A percentile compares a stretch with the other conserved stretches of the same genome.
phyloP scores from a whole-genome alignment of 73 alveolate species.

The Durusdinium trenchii region DNA sequence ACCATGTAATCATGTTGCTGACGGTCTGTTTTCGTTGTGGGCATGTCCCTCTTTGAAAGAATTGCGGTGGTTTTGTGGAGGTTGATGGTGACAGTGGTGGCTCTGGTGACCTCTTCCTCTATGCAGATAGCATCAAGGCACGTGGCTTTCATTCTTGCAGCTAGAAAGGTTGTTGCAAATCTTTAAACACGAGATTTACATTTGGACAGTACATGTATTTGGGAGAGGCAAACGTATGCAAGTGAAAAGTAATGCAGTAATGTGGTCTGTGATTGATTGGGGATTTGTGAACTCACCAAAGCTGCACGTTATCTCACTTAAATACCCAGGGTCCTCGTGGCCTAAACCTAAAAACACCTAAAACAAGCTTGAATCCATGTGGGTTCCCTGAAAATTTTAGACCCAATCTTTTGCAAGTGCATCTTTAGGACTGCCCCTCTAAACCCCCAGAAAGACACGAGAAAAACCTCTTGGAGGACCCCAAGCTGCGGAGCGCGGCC shows the following conservation, averaged over 20 bases:
- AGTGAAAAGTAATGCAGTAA: too few relatives aligned
- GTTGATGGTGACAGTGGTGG: conserved; percentile 41
- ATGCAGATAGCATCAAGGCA: conserved; percentile 55
- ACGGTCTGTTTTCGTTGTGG: too few relatives aligned
- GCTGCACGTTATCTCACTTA: neutral
- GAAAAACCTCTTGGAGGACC: too few relatives aligned
- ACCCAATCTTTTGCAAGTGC: neutral
- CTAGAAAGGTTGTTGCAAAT: neutral
- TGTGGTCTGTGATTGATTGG: too few relatives aligned
- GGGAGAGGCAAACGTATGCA: too few relatives aligned
- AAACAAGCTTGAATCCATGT: neutral
- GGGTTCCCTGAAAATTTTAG: neutral
- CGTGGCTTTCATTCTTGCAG: neutral
- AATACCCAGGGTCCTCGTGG: neutral
- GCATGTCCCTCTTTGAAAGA: neutral
- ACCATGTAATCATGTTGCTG: neutral
- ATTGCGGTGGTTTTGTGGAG: too few relatives aligned
- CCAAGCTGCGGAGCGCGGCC: conserved; percentile 55
- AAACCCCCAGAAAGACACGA: too few relatives aligned
- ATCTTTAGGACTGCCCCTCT: too few relatives aligned
- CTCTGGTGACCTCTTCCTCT: conserved; percentile 38
- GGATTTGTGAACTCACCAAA: neutral
- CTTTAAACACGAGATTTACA: neutral
- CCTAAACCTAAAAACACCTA: neutral
- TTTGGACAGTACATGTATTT: too few relatives aligned